These are phyloP conservation scores for Lantana camara DNA, from an alignment of 257 asterid species.

Conservation along the genomic window DNA sequence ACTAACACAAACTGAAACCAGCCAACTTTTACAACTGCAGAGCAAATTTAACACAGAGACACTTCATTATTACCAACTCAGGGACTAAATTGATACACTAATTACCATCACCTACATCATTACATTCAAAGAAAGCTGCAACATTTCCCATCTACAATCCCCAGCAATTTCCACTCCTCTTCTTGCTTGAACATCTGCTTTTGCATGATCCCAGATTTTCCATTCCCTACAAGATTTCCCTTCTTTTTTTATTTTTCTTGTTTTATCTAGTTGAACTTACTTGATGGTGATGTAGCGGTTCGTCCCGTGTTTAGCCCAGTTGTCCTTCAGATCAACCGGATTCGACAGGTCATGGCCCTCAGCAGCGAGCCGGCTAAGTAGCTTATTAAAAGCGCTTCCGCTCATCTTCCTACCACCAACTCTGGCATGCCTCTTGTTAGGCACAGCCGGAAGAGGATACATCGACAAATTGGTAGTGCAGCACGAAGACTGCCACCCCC, in stretches of 20 bases:
- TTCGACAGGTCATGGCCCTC: constrained; percentile 83
- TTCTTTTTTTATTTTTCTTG: not conserved
- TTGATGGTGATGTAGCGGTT: constrained; percentile 97
- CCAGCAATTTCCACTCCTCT: not conserved
- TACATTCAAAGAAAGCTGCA: constrained; percentile 21
- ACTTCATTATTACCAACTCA: not conserved
- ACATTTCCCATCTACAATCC: constrained; percentile 18
- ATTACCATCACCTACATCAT: not conserved
- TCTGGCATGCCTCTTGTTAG: constrained; percentile 92
- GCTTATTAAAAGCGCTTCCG: constrained; percentile 92
- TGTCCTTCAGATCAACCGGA: constrained; percentile 84
- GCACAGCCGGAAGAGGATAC: constrained; percentile 92
- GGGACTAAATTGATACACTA: constrained; percentile 15
- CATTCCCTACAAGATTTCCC: too few species aligned
- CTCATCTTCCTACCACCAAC: constrained; percentile 99
- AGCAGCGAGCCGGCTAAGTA: constrained; percentile 84
- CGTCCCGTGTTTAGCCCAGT: constrained; percentile 99
- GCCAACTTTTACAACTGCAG: not conserved
- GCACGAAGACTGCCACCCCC: constrained; percentile 99
- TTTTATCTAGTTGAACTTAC: constrained; percentile 25
- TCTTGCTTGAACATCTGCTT: constrained; percentile 9
- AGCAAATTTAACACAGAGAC: not conserved
- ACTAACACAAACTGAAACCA: too few species aligned
- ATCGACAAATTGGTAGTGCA: constrained; percentile 85
- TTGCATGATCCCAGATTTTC: not conserved